phyloP scores from a whole-genome alignment of 495 filamentous ascomycete species.

The Jackrogersella minutella region DNA sequence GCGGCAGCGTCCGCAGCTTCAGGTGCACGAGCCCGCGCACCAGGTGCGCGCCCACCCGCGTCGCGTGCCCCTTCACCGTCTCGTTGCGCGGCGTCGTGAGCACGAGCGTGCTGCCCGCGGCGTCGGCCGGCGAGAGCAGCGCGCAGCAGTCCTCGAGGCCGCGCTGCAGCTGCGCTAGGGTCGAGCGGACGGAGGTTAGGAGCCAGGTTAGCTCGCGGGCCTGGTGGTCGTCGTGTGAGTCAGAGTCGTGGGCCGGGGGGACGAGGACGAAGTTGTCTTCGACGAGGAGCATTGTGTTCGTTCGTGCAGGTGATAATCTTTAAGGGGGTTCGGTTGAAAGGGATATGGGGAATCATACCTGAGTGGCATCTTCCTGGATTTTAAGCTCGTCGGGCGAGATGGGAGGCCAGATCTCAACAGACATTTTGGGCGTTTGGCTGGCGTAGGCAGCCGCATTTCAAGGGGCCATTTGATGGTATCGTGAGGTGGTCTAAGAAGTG shows the following conservation, averaged over 20 bases:
- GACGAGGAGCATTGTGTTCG: conserved; percentile 29
- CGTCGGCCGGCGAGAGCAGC: conserved; percentile 75
- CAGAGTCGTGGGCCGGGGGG: not conserved
- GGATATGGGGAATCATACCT: conserved; percentile 58
- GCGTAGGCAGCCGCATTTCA: conserved; percentile 51
- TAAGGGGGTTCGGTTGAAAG: not conserved
- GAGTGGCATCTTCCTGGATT: conserved; percentile 70
- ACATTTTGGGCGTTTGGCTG: conserved; percentile 60
- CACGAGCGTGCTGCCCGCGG: conserved; percentile 81
- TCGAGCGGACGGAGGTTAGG: conserved; percentile 76
- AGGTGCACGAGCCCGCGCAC: conserved; percentile 70
- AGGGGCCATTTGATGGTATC: conserved; percentile 15
- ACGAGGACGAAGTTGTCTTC: conserved; percentile 49
- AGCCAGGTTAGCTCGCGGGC: conserved; percentile 86
- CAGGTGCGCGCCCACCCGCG: conserved; percentile 77
- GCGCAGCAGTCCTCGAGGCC: conserved; percentile 89
- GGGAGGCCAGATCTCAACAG: conserved; percentile 79
- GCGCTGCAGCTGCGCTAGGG: conserved; percentile 76
- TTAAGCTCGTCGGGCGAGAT: conserved; percentile 69
- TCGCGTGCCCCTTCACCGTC: conserved; percentile 89
- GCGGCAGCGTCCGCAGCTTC: conserved; percentile 59
- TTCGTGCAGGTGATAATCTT: not conserved
- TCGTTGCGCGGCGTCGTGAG: conserved; percentile 88
- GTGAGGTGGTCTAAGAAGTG: not conserved
- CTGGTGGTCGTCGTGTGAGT: conserved; percentile 14